Percentiles rank a stretch among this genome's conserved stretches.
Evolutionary conservation across 331 rosid species (phyloP).

Genomic region (Malus hybrid): DNA sequence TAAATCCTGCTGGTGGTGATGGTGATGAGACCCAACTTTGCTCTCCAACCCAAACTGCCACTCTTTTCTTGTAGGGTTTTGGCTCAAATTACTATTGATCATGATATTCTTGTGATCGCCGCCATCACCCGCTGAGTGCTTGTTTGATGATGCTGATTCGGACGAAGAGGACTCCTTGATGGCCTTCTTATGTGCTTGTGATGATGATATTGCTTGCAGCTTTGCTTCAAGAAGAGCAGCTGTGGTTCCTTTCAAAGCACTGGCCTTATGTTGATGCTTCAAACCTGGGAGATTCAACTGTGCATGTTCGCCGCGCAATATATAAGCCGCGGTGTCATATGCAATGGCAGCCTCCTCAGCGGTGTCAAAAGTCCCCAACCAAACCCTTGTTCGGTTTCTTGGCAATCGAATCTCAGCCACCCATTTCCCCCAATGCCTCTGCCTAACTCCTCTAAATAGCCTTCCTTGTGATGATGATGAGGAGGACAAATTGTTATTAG

Average conservation of each 20-base stretch:
- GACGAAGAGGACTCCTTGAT: background rate
- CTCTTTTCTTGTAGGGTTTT: constrained; percentile 30
- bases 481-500: background rate
- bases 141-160: constrained; percentile 11
- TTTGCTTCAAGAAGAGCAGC: constrained; percentile 87
- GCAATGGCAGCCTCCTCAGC: constrained; percentile 93
- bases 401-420: constrained; percentile 95
- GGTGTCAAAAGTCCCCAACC: constrained; percentile 87
- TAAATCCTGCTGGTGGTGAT: constrained; percentile 16
- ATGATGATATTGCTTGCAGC: constrained; percentile 52
- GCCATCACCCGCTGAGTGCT: constrained; percentile 4
- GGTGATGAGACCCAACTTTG: constrained; percentile 13
- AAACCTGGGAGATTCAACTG: constrained; percentile 74
- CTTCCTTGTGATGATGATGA: constrained; percentile 21
- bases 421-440: constrained; percentile 99
- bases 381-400: constrained; percentile 75
- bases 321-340: constrained; percentile 89
- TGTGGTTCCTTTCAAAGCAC: constrained; percentile 56
- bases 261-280: constrained; percentile 56
- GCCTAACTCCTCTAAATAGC: constrained; percentile 85
- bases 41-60: constrained; percentile 22
- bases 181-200: constrained; percentile 5
- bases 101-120: background rate
- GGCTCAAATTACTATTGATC: constrained; percentile 10
- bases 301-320: constrained; percentile 74